These are phyloP conservation scores for Leptographium flavum DNA, from an alignment of 2,329 filamentous ascomycete genomes.

Conservation along the genomic window DNA sequence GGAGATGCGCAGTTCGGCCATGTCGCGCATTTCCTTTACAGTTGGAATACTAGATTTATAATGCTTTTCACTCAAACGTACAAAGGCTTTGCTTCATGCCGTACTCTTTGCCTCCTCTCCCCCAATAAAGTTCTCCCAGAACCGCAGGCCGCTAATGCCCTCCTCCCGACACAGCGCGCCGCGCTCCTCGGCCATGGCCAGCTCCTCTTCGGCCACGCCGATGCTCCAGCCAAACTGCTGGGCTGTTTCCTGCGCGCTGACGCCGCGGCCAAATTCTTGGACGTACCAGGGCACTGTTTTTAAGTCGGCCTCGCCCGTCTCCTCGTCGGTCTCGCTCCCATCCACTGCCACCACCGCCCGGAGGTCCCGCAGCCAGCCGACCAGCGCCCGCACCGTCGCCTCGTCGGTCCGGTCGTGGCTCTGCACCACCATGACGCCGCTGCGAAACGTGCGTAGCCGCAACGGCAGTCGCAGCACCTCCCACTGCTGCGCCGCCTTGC, in stretches of 20 bases:
- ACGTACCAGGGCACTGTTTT: conserved; percentile 60
- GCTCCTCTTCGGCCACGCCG: conserved; percentile 84
- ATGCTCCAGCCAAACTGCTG: conserved; percentile 94
- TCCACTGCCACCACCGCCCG: conserved; percentile 48
- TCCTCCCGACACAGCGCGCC: conserved; percentile 84
- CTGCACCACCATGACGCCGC: conserved; percentile 88
- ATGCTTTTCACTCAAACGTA: neutral
- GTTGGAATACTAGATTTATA: too few species aligned
- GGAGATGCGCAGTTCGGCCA: too few species aligned
- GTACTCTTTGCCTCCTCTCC: conserved; percentile 27
- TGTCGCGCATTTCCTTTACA: too few species aligned
- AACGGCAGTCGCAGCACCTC: conserved; percentile 77
- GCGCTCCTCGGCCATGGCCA: conserved; percentile 92
- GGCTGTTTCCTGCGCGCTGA: conserved; percentile 80
- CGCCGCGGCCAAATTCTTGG: conserved; percentile 63
- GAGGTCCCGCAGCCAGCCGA: conserved; percentile 64
- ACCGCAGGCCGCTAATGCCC: conserved; percentile 76
- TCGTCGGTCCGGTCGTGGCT: conserved; percentile 79
- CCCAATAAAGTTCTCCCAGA: conserved; percentile 71
- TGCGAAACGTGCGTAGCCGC: conserved; percentile 76
- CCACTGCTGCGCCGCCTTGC: conserved; percentile 80
- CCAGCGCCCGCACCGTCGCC: conserved; percentile 64
- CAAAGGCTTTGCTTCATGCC: too few species aligned
- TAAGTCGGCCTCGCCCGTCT: too few species aligned
- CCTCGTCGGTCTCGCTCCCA: conserved; percentile 25